phyloP scores from a whole-genome alignment of 139 green algal species.

The Coelastrella sp. region DNA sequence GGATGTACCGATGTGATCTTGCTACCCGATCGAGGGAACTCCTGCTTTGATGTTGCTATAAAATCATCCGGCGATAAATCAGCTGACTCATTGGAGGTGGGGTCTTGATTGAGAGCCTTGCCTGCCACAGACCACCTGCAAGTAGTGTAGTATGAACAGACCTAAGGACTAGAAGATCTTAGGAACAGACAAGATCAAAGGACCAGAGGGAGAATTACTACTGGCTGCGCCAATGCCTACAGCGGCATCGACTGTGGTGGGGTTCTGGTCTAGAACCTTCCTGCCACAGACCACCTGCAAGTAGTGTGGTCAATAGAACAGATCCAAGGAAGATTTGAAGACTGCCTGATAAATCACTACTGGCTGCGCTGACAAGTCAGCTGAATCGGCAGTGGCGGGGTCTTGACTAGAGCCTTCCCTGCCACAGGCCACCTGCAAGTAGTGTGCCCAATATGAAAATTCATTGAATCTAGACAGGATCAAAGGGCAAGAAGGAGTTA shows the following conservation, averaged over 20 bases:
- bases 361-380: conserved; percentile 31
- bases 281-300: not conserved
- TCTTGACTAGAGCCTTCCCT: not conserved
- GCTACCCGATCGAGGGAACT: conserved; percentile 78
- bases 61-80: not conserved
- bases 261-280: no score
- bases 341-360: conserved; percentile 24
- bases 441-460: not conserved
- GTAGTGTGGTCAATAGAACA: not conserved
- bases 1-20: conserved; percentile 78
- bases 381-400: not conserved
- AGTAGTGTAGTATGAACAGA: not conserved
- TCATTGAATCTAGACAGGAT: no score
- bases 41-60: conserved; percentile 12
- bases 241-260: no score
- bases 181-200: not conserved
- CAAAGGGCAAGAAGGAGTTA: not conserved
- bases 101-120: not conserved
- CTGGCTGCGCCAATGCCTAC: conserved; percentile 70
- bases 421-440: not conserved
- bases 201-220: not conserved
- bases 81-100: not conserved
- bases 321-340: conserved; percentile 90
- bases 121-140: not conserved
- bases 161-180: not conserved